Conservation (phyloP, 1,139 yeast genomes). For the Zygosaccharomyces sapae region DNA sequence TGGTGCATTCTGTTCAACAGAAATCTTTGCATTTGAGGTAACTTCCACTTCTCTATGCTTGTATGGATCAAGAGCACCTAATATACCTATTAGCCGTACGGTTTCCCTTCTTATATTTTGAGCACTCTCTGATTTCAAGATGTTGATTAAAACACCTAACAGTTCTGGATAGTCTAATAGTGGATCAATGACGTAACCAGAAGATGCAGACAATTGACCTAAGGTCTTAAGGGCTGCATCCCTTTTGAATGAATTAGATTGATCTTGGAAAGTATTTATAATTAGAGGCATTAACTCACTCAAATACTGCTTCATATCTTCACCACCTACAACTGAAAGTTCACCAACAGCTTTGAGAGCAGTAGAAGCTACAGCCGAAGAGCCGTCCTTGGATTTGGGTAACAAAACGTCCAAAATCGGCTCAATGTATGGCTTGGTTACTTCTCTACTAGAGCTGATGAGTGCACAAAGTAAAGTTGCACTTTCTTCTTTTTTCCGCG, state of each 20-base stretch:
- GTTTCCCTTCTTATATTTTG: conserved; percentile 76
- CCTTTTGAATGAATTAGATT: conserved; percentile 76
- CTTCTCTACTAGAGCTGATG: conserved; percentile 71
- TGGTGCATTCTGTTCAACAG: conserved; percentile 80
- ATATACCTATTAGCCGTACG: conserved; percentile 79
- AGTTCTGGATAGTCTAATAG: conserved; percentile 85
- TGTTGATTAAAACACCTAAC: conserved; percentile 73
- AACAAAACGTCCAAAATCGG: conserved; percentile 82
- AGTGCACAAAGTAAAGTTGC: conserved; percentile 70
- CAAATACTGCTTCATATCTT: conserved; percentile 69
- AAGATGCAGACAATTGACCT: conserved; percentile 83
- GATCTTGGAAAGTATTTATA: conserved; percentile 85
- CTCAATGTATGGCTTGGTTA: conserved; percentile 83
- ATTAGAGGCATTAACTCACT: conserved; percentile 81
- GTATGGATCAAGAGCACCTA: conserved; percentile 96
- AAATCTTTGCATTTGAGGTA: conserved; percentile 50
- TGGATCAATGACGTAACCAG: conserved; percentile 95
- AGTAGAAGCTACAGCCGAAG: conserved; percentile 79
- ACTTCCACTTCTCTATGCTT: conserved; percentile 90
- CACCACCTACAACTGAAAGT: conserved; percentile 82
- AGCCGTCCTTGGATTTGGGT: conserved; percentile 68
- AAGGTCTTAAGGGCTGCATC: conserved; percentile 85
- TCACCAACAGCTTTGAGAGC: conserved; percentile 90
- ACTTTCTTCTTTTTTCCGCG: conserved; percentile 82
- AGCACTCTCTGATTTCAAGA: conserved; percentile 75